Base-by-base conservation (phyloP, 257 asterid species). In the Ligustrum vulgare region DNA sequence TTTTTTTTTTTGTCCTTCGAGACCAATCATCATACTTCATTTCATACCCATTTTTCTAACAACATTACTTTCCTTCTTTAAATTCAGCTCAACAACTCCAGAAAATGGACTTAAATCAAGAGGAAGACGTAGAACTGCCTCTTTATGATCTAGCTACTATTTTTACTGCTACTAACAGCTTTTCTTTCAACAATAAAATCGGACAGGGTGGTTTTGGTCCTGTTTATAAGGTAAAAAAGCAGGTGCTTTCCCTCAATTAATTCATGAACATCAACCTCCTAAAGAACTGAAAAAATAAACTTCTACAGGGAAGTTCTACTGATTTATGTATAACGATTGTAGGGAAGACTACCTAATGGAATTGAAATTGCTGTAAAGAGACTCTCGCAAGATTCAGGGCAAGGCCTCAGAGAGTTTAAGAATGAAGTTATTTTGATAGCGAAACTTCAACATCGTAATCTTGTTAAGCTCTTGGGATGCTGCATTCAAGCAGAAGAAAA, bases 291-390 rank as follows among this genome's bases (percentile, higher is more conserved):
- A 45, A 43, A 45, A 12, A 3, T 45, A 45, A 45, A 45, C n/a
- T 45, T 15, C 25, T 4, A 49, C 60, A 18, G 60, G 9, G 8
- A 49, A 16, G 23, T 18, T 18, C 0, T 6, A 3, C 25, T 51
- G 1, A 18, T n/a, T 51, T 18, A 1, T 18, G 13, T 1, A 45
- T 12, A 12, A 13, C 13, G 51, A 45, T 45, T 45, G 51, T 45
- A 45, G 51, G 51, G 51, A 13, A 15, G 13, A 45, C 13, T 45
- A 45, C 51, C 51, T 45, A 45, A 45, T 13, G 51, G 51, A 15
- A 3, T n/a, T 51, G 85, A 83, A 62, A 73, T 87, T 9, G 91
- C 91, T 0, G 91, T 85, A 32, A 87, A 87, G 72, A 81, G 91
- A 71, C 85, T 87, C 8, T 87, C 91, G 8, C 75, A 74, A 58